These are phyloP conservation scores for Ceratorhiza oryzae-sativae DNA, from an alignment of 1,284 basidiomycete species.

Conservation along the genomic window DNA sequence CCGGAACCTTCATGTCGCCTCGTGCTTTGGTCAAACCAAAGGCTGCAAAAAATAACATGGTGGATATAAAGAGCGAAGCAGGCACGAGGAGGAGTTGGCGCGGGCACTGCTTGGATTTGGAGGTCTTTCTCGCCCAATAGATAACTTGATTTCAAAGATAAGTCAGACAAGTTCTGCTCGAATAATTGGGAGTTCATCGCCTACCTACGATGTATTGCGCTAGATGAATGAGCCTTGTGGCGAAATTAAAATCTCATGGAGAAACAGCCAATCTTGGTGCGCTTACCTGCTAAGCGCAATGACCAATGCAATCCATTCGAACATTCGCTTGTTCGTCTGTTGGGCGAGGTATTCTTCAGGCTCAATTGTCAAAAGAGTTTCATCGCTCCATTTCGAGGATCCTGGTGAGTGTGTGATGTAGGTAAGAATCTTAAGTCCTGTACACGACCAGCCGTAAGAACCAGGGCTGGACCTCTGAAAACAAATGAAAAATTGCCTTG, in stretches of 20 bases:
- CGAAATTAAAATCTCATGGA: not conserved
- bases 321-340: not conserved
- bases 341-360: not conserved
- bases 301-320: not conserved
- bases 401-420: slow-evolving; percentile 32
- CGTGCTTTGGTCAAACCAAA: not conserved
- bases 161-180: not conserved
- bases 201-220: slow-evolving; percentile 9
- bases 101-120: not conserved
- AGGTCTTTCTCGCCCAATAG: not conserved
- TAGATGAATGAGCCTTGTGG: not conserved
- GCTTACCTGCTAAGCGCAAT: slow-evolving; percentile 22
- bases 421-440: slow-evolving; percentile 15
- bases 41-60: not conserved
- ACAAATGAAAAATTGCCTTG: not conserved
- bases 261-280: not conserved
- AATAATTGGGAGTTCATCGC: not conserved
- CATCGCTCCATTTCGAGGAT: not conserved
- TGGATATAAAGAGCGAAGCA: not conserved
- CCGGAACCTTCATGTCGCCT: not conserved
- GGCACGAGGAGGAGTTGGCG: slow-evolving; percentile 3
- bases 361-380: not conserved
- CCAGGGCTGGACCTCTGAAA: not conserved
- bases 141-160: not conserved
- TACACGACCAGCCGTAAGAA: too few relatives aligned